Percentiles rank a stretch among this genome's conserved stretches.
phyloP scores from a whole-genome alignment of 208 protist species.

The Acanthamoeba royreba region DNA sequence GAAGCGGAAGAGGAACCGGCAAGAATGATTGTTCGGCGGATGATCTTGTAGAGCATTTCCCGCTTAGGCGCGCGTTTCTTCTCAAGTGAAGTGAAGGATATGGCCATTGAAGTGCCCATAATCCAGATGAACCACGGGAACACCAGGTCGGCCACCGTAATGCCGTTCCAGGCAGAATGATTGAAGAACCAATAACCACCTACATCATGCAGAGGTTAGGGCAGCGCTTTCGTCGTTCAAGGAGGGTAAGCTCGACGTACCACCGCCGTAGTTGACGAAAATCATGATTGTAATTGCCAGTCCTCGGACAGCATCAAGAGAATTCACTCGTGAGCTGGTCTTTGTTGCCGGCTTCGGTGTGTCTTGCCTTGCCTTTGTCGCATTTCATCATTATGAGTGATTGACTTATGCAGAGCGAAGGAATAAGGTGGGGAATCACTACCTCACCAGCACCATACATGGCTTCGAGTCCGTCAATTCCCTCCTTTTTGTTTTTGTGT shows the following conservation, averaged over 20 bases:
- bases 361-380: background rate
- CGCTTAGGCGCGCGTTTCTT: background rate
- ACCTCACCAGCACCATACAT: background rate
- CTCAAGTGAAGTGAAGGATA: slow-evolving; percentile 52
- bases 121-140: slow-evolving; percentile 73
- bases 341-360: background rate
- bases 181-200: slow-evolving; percentile 73
- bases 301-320: slow-evolving; percentile 64
- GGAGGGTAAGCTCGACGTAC: background rate
- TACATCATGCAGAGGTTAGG: background rate
- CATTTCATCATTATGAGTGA: background rate
- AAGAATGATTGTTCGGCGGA: slow-evolving; percentile 34
- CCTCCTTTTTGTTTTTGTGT: background rate
- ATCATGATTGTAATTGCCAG: slow-evolving; percentile 67
- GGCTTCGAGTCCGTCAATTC: background rate
- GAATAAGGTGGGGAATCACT: too few species aligned
- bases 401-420: background rate
- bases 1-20: background rate
- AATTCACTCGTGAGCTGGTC: background rate
- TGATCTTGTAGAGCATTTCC: background rate
- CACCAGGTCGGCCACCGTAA: slow-evolving; percentile 69
- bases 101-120: slow-evolving; percentile 64
- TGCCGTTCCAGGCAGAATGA: slow-evolving; percentile 67
- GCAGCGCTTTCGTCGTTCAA: too few species aligned
- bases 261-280: slow-evolving; percentile 71